A percentile compares a stretch with the other conserved stretches of the same genome.
These are phyloP conservation scores for Podila minutissima DNA, from an alignment of 192 early-diverging fungal genomes.

Conservation along the genomic window DNA sequence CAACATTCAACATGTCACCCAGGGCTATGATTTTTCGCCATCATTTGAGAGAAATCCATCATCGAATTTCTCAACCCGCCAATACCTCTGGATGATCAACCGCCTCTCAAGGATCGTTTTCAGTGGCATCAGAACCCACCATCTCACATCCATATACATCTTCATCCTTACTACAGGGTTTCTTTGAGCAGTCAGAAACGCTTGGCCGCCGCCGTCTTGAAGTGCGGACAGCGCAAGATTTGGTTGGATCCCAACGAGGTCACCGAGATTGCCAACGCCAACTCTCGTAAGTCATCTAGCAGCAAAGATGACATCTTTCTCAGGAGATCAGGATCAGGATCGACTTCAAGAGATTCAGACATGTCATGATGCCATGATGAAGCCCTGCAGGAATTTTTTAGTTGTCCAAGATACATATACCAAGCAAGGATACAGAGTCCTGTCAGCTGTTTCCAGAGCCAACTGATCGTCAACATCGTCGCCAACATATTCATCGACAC, in stretches of 20 bases:
- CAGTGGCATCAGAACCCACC: background rate
- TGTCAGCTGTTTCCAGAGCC: too few species aligned
- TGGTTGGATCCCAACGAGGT: constrained; percentile 99
- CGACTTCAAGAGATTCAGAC: too few species aligned
- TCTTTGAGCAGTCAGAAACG: constrained; percentile 92
- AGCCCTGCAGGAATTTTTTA: too few species aligned
- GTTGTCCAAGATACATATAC: too few species aligned
- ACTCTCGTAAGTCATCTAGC: constrained; percentile 85
- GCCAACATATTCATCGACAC: too few species aligned
- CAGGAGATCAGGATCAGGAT: too few species aligned
- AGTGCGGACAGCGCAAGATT: constrained; percentile 98
- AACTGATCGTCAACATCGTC: too few species aligned
- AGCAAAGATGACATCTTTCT: background rate
- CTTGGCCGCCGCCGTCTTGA: constrained; percentile 95
- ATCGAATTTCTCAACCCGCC: background rate
- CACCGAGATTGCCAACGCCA: constrained; percentile 94
- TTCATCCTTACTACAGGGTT: constrained; percentile 58
- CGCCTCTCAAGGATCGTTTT: background rate
- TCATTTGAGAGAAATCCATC: constrained; percentile 2
- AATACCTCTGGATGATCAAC: background rate
- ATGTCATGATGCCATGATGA: too few species aligned
- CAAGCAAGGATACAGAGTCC: too few species aligned
- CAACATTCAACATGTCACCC: background rate
- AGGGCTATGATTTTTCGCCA: background rate
- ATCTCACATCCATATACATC: background rate